Evolutionary conservation across 2,329 filamentous ascomycete genomes (phyloP).

Genomic region (Fusarium beomiforme): DNA sequence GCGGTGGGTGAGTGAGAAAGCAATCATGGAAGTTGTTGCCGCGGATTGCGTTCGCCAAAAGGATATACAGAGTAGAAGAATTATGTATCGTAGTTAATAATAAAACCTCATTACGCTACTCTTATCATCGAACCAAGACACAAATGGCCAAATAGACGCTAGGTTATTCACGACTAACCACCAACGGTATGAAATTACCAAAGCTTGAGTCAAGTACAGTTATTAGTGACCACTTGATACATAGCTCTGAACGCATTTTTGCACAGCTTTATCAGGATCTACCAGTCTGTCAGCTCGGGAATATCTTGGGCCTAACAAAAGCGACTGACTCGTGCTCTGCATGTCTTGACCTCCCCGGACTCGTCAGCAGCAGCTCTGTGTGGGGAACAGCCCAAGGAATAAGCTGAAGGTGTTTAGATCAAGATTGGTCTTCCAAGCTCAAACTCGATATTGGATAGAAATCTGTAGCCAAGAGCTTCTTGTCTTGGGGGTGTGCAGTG

Average conservation of each 20-base stretch:
- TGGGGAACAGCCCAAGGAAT: background rate
- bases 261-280: background rate
- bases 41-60: background rate
- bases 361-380: conserved; percentile 10
- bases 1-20: background rate
- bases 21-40: background rate
- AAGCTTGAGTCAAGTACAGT: background rate
- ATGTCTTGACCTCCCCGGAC: background rate
- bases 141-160: background rate
- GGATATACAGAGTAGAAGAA: background rate
- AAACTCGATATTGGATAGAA: conserved; percentile 13
- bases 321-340: conserved; percentile 7
- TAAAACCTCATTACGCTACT: background rate
- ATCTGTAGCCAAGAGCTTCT: background rate
- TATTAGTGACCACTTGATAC: background rate
- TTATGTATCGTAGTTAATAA: background rate
- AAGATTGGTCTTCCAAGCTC: background rate
- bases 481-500: conserved; percentile 4
- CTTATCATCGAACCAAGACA: background rate
- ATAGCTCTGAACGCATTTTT: background rate
- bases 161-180: background rate
- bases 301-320: conserved; percentile 11
- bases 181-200: background rate
- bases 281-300: background rate
- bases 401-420: background rate